Base-by-base conservation (phyloP, 345 rosid species). In the Eucalyptus coolabah region DNA sequence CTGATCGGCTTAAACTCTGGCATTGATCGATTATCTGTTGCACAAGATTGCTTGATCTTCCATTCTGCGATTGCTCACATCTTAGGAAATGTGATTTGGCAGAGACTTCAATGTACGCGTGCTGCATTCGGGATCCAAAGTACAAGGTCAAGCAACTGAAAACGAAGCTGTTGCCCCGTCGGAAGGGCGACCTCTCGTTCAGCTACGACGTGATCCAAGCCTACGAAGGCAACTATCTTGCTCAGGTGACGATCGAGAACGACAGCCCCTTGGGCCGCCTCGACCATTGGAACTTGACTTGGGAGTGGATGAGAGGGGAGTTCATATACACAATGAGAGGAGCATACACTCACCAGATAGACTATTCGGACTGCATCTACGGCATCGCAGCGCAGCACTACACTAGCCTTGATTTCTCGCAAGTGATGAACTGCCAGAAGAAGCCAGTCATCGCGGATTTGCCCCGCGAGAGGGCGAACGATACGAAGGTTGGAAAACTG, bases 221-320 rank as follows among this genome's bases (percentile, higher is more conserved):
- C 9, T 98, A 91, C 40, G 93, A 87, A 15, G 92, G 92, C 90
- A 98, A 94, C 93, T 98, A 98, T 89, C 93, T 91, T 15, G 99
- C 99, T 26, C 97, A 97, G 92, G 99, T 98, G 30, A 98, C 99
- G 11, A 93, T 96, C 17, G 97, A 96, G 90, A 97, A 98, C 88
- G 91, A 88, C 87, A 92, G 88, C 63, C 97, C 98, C 0, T 89
- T 97, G 9, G 99, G 99, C 42, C 93, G 96, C 12, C 95, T 98
- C 34, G 98, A 98, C 89, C 95, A 93, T 51, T 98, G 99, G 99
- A 97, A 97, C 92, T 49, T 98, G 28, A 96, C 99, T 2, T 98
- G 98, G 98, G 98, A 97, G 88, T 98, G 99, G 99, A 94, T 87
- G 93, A 92, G 97, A 88, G 96, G 96, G 56, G 99, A 98, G 93